These are phyloP conservation scores for Xylariaceae sp. DNA, from an alignment of 2,329 filamentous ascomycete genomes.

Conservation along the genomic window DNA sequence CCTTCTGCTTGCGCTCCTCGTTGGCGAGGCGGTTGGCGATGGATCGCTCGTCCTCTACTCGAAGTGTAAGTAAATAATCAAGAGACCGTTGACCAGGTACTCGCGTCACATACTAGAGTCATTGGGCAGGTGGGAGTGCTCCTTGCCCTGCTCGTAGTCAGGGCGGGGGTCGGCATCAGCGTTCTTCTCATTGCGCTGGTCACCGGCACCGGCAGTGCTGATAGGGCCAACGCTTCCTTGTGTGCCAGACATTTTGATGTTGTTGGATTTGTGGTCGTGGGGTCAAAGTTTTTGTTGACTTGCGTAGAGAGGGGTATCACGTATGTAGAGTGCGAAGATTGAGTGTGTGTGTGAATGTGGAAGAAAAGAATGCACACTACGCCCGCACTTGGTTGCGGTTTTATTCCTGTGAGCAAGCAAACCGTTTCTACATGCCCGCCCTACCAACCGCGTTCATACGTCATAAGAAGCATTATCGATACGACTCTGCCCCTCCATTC, in stretches of 20 bases:
- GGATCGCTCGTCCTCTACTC: constrained; percentile 62
- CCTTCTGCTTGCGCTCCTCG: constrained; percentile 40
- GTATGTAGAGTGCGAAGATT: too few relatives aligned
- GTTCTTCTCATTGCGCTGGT: constrained; percentile 64
- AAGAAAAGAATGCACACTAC: neutral
- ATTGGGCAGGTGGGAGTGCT: constrained; percentile 61
- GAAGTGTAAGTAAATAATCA: constrained; percentile 11
- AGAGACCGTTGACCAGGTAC: neutral
- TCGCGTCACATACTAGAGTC: constrained; percentile 61
- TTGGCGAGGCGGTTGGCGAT: constrained; percentile 68
- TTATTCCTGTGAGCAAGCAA: constrained; percentile 6
- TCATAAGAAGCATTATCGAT: constrained; percentile 16
- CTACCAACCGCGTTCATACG: constrained; percentile 8
- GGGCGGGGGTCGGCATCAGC: constrained; percentile 46
- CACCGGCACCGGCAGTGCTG: constrained; percentile 68
- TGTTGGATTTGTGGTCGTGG: too few relatives aligned
- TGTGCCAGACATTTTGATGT: constrained; percentile 1
- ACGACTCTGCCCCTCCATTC: constrained; percentile 1
- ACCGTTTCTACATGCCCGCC: neutral
- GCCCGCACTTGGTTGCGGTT: constrained; percentile 3
- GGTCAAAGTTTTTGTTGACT: too few relatives aligned
- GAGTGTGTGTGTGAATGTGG: neutral
- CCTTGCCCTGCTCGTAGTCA: constrained; percentile 68
- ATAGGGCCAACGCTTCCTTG: constrained; percentile 63
- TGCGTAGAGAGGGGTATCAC: neutral